These are phyloP conservation scores for Alternaria ethzedia DNA, from an alignment of 2,329 filamentous ascomycete genomes.

Conservation along the genomic window DNA sequence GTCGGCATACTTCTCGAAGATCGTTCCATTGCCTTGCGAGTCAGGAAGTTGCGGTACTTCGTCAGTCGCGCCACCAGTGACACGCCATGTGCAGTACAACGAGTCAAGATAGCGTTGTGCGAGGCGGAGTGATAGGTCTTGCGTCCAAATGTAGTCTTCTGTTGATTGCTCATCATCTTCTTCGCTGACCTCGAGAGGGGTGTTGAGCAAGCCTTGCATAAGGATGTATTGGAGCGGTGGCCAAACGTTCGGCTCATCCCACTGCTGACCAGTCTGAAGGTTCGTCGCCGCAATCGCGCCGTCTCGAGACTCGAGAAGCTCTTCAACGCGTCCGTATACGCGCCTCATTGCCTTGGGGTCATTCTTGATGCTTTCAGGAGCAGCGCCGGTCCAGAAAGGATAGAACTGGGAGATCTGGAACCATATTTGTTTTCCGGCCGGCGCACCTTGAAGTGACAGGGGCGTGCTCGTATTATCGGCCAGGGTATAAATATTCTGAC, in stretches of 20 bases:
- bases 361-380: constrained; percentile 62
- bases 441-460: constrained; percentile 53
- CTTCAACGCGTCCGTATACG: constrained; percentile 61
- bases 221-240: constrained; percentile 70
- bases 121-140: constrained; percentile 63
- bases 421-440: constrained; percentile 62
- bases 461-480: constrained; percentile 50
- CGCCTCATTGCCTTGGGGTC: constrained; percentile 65
- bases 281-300: constrained; percentile 71
- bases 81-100: constrained; percentile 73
- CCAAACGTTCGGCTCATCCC: constrained; percentile 76
- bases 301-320: constrained; percentile 58
- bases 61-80: constrained; percentile 67
- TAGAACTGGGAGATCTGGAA: constrained; percentile 68
- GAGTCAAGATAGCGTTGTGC: constrained; percentile 72
- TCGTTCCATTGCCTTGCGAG: constrained; percentile 63
- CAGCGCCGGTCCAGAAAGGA: constrained; percentile 73
- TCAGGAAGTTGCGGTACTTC: constrained; percentile 29
- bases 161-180: constrained; percentile 53
- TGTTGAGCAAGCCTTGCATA: constrained; percentile 67
- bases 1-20: constrained; percentile 74
- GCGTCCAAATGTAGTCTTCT: constrained; percentile 59
- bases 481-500: constrained; percentile 62
- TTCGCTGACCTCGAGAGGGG: constrained; percentile 62
- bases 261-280: constrained; percentile 67